phyloP scores from a whole-genome alignment of 2,329 filamentous ascomycete genomes.

The Sarocladiaceae sp. region DNA sequence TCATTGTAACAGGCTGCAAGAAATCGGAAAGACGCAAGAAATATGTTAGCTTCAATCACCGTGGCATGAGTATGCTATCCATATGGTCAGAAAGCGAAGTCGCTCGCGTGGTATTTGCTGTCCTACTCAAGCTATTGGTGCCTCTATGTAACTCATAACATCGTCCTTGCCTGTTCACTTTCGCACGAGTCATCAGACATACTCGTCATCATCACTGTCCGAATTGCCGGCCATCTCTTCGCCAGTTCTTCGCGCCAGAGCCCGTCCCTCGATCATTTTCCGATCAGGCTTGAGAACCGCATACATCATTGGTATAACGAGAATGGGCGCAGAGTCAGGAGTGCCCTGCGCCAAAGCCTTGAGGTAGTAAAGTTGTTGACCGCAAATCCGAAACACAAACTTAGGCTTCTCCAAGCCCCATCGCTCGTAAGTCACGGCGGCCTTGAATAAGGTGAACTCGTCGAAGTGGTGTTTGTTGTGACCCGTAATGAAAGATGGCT shows the following conservation, averaged over 20 bases:
- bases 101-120: neutral
- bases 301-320: constrained; percentile 32
- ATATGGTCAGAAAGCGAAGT: no score
- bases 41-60: no score
- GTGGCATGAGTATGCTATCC: no score
- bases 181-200: no score
- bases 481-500: neutral
- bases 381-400: constrained; percentile 45
- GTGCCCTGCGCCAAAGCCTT: constrained; percentile 30
- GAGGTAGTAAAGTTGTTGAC: constrained; percentile 42
- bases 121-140: no score
- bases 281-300: constrained; percentile 31
- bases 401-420: constrained; percentile 20
- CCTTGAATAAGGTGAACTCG: constrained; percentile 47
- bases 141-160: no score
- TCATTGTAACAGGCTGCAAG: no score
- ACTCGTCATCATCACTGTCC: neutral
- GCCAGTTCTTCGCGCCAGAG: neutral
- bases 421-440: constrained; percentile 42
- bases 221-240: neutral
- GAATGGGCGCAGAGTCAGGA: constrained; percentile 17
- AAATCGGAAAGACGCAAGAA: no score
- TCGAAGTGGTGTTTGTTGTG: neutral
- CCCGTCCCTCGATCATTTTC: constrained; percentile 18
- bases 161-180: no score